These are phyloP conservation scores for Diplodia scrobiculata DNA, from an alignment of 2,329 filamentous ascomycete species.

Conservation along the genomic window DNA sequence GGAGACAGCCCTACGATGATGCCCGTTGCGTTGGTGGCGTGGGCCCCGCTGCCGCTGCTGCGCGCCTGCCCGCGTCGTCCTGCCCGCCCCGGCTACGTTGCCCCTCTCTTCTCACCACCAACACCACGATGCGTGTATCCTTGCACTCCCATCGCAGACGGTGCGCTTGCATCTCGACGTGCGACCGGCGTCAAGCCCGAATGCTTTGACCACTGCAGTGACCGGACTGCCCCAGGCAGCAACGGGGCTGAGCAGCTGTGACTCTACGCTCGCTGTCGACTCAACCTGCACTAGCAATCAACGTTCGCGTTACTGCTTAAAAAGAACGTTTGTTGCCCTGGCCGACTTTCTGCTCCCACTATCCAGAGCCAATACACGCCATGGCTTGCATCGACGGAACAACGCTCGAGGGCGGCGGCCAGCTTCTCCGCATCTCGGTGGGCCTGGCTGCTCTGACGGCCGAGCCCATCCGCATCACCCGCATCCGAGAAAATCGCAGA, in stretches of 20 bases:
- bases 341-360: neutral
- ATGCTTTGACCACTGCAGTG: neutral
- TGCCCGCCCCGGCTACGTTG: neutral
- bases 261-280: neutral
- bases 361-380: neutral
- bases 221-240: neutral
- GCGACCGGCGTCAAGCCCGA: no score
- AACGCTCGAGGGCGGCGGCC: constrained; percentile 64
- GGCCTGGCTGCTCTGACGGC: constrained; percentile 57
- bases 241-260: constrained; percentile 12
- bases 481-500: constrained; percentile 58
- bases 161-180: neutral
- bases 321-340: neutral
- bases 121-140: neutral
- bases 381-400: constrained; percentile 45
- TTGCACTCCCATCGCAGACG: neutral
- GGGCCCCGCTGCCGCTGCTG: no score
- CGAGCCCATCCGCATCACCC: constrained; percentile 53
- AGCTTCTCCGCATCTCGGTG: constrained; percentile 61
- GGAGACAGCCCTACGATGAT: neutral
- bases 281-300: neutral
- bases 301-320: neutral
- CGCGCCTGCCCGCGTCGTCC: neutral
- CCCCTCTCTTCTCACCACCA: neutral
- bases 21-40: neutral